phyloP scores from a whole-genome alignment of 106 monocot genomes.

The Amphibolis antarctica region DNA sequence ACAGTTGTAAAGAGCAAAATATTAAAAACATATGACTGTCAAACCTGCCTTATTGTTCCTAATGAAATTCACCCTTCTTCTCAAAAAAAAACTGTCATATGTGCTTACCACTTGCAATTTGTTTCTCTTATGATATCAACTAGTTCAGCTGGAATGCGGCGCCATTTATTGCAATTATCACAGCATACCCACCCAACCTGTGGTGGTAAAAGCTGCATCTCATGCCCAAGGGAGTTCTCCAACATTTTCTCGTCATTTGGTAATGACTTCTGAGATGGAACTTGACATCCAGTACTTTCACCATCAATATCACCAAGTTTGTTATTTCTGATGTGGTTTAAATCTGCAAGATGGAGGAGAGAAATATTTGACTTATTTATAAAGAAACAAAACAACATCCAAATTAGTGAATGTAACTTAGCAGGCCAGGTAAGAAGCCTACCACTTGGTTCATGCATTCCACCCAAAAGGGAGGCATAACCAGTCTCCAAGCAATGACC shows the following conservation, averaged over 20 bases:
- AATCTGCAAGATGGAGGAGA: not conserved
- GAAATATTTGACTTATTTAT: not conserved
- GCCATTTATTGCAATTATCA: slow-evolving; percentile 93
- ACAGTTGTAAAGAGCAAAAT: too few species aligned
- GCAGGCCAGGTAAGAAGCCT: slow-evolving; percentile 3
- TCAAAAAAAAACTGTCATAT: too few species aligned
- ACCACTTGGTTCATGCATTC: slow-evolving; percentile 19
- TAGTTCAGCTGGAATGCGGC: slow-evolving; percentile 66
- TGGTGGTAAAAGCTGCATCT: slow-evolving; percentile 23
- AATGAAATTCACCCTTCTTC: too few species aligned
- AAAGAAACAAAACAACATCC: not conserved
- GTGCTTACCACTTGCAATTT: slow-evolving; percentile 60
- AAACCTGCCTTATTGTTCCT: too few species aligned
- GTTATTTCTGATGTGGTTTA: not conserved
- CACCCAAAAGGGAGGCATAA: not conserved
- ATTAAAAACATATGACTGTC: too few species aligned
- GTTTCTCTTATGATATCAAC: slow-evolving; percentile 63
- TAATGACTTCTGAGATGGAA: slow-evolving; percentile 14
- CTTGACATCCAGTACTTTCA: slow-evolving; percentile 5
- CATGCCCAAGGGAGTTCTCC: slow-evolving; percentile 11
- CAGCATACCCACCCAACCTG: slow-evolving; percentile 78
- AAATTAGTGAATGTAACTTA: not conserved
- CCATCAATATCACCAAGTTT: not conserved
- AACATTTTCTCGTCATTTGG: slow-evolving; percentile 10
- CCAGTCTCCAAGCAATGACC: slow-evolving; percentile 3